Evolutionary conservation across 2,329 filamentous ascomycete genomes (phyloP), one percentile per base, ranked within the genome.

Genomic region (Penicillium sp.): DNA sequence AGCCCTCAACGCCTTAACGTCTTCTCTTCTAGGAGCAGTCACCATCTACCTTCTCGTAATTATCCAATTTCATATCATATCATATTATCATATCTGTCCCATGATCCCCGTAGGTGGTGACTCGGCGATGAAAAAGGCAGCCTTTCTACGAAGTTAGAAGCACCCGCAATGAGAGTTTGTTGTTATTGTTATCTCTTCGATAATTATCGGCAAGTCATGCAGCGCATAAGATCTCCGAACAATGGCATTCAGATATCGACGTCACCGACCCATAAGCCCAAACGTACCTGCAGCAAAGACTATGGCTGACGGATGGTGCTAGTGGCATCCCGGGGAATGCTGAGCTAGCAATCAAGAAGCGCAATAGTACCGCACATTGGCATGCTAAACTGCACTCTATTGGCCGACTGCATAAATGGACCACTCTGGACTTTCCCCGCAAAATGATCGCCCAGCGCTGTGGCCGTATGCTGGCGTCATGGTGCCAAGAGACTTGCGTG

Each of bases 401-500:
- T 55, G 48, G 44, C 8, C 18, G n/a, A 13, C n/a, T 52, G 42
- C 47, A 52, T 46, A 32, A 22, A 23, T 36, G 22, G 44, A 34
- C 43, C 34, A 51, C 31, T 48, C 38, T 49, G 46, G 42, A 46
- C 22, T 32, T 46, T 22, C 51, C 43, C 52, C 51, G 45, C 53
- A 54, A 52, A 54, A 43, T 47, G 44, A 50, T 48, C 36, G 37
- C 26, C 46, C 16, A 34, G 4, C 41, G 23, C 16, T 22, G 10
- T 37, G 46, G 38, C 37, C 37, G 18, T 22, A 13, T 32, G 18
- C 26, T 34, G 35, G 23, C 28, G 35, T n/a, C 38, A 43, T 39
- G 37, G 46, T 22, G 42, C 18, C 9, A 9, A 44, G 41, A 45
- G 51, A 41, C 49, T 51, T 57, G 51, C 51, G 51, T 57, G 24